Base-by-base conservation (phyloP, 495 filamentous ascomycete genomes). In the Trichoderma virens region DNA sequence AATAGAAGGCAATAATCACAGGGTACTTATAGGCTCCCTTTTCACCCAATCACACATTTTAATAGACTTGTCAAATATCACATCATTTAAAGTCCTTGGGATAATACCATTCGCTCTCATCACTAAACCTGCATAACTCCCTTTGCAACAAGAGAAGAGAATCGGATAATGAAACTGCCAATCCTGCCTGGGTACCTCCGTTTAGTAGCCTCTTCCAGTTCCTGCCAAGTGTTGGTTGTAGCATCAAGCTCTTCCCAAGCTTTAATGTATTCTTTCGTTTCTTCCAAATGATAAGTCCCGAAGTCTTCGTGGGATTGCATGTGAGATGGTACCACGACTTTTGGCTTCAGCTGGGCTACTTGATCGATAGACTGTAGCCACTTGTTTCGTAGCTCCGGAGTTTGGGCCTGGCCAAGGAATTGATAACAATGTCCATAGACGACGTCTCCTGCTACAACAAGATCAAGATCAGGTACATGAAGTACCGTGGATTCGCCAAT, bases 391-490 rank as follows among this genome's bases (percentile, higher is more conserved):
- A 73, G 69, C 2, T 59, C 47, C 8, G 65, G 59, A 0, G 69
- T 70, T 1, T 67, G 65, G 2, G 70, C 67, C 47, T 80, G 75
- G 2, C 61, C 69, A 18, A 80, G 65, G 34, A 69, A 72, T 65
- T 74, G 71, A 62, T 77, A 72, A 2, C 69, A 70, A 11, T 73
- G 62, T 11, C 74, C 75, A 39, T 79, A 79, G 0, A 78, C 72
- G 16, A 72, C 70, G 66, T 78, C 74, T 9, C 73, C 72, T 0
- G 69, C 65, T 0, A 75, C 70, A 0, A 67, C 74, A 28, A 78
- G 66, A 13, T 65, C 62, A 35, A 77, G 23, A 30, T 70, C 65
- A 0, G 74, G 75, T 1, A 75, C 66, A 51, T 70, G 68, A 6
- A 76, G 67, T 3, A 74, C 66, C 0, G 74, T 73, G 0, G 72